Percentiles rank a stretch among this genome's conserved stretches.
phyloP scores from a whole-genome alignment of 257 asterid species.

The Nicotiana undulata region DNA sequence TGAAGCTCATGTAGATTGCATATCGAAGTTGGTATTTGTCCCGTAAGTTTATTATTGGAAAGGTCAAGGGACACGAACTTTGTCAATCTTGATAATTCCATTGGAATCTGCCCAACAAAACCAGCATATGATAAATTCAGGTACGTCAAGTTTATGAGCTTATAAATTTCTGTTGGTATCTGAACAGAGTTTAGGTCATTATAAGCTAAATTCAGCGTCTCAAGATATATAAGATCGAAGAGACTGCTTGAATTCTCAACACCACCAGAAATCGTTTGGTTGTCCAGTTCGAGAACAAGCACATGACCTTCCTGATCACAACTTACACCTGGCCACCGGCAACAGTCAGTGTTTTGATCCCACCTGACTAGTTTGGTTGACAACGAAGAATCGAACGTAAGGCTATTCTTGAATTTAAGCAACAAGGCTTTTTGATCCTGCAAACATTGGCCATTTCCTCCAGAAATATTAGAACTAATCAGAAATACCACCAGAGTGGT shows the following conservation, averaged over 20 bases:
- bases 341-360: conserved; percentile 42
- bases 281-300: conserved; percentile 32
- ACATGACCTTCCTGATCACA: conserved; percentile 51
- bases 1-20: background rate
- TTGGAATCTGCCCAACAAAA: conserved; percentile 38
- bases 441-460: conserved; percentile 9
- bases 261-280: conserved; percentile 25
- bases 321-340: conserved; percentile 55
- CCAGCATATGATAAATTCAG: conserved; percentile 46
- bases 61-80: conserved; percentile 29
- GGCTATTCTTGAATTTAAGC: conserved; percentile 2
- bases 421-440: conserved; percentile 9
- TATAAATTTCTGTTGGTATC: conserved; percentile 36
- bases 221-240: conserved; percentile 30
- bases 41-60: background rate
- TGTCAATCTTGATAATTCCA: conserved; percentile 25
- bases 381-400: background rate
- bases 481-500: background rate
- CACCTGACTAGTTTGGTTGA: conserved; percentile 23
- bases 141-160: conserved; percentile 28
- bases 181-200: conserved; percentile 22
- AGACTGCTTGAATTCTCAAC: conserved; percentile 33
- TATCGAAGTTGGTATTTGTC: background rate
- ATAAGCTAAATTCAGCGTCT: conserved; percentile 39
- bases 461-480: background rate